These are phyloP conservation scores for Nakaseomyces sp. DNA, from an alignment of 1,139 yeast genomes.

Conservation along the genomic window DNA sequence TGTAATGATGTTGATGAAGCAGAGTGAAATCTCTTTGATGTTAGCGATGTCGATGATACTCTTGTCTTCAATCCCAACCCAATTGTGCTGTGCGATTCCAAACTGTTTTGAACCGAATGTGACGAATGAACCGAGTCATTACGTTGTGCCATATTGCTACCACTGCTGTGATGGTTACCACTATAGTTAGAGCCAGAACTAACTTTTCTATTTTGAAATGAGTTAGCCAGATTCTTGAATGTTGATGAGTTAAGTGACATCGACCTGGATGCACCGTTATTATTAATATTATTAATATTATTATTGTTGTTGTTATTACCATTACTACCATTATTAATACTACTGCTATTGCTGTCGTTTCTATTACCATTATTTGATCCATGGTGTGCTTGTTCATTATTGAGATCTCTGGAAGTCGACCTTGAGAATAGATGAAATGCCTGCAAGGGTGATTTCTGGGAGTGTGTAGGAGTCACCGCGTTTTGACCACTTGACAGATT, in stretches of 20 bases:
- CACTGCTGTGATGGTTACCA: slow-evolving; percentile 5
- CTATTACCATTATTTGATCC: slow-evolving; percentile 2
- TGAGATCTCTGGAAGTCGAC: slow-evolving; percentile 23
- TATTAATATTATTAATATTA: slow-evolving; percentile 11
- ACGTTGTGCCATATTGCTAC: slow-evolving; percentile 6
- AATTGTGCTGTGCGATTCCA: slow-evolving; percentile 10
- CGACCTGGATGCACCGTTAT: slow-evolving; percentile 20
- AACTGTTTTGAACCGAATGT: not conserved
- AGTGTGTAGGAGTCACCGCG: slow-evolving; percentile 14
- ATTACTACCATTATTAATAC: slow-evolving; percentile 11
- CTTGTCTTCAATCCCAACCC: slow-evolving; percentile 34
- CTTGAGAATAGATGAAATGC: slow-evolving; percentile 27
- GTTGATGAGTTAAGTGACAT: slow-evolving; percentile 32
- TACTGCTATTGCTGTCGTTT: slow-evolving; percentile 4
- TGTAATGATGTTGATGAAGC: slow-evolving; percentile 30
- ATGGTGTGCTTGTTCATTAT: slow-evolving; percentile 7
- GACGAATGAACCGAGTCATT: slow-evolving; percentile 4
- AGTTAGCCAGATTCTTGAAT: slow-evolving; percentile 28
- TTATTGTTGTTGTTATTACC: slow-evolving; percentile 14
- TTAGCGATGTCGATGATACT: slow-evolving; percentile 12
- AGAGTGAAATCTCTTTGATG: slow-evolving; percentile 22
- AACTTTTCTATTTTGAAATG: slow-evolving; percentile 20
- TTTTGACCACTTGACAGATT: slow-evolving; percentile 12
- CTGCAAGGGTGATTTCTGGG: slow-evolving; percentile 29
- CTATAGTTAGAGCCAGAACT: slow-evolving; percentile 6